Base-by-base conservation (phyloP, 257 asterid genomes). In the Perilla frutescens region DNA sequence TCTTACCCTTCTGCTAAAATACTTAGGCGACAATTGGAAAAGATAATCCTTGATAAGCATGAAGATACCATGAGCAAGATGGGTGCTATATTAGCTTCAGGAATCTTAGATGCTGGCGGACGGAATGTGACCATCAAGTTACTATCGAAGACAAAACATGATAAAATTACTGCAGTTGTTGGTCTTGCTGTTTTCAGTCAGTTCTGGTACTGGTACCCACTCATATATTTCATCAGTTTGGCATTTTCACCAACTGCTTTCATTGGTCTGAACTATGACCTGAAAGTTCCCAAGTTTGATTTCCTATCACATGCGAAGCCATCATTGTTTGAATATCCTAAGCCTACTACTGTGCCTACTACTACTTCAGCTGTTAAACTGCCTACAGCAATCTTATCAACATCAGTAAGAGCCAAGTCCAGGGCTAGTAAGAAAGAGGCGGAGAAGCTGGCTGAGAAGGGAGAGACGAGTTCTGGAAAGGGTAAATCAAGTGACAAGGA, bases 121-220 rank as follows among this genome's bases (percentile, higher is more conserved):
- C 80, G 97, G 96, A 93, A 93, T 49, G 98, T 93, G 75, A 78
- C 96, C 4, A 88, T 93, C 72, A 90, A 87, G 83, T 81, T 93
- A 61, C 94, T 93, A 66, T 93, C 98, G 0, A 89, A 93, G 84
- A 83, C 92, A 0, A 93, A 93, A 73, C 97, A 93, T 50, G 96
- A 93, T 74, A 89, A 86, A 83, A 79, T 93, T 49, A 90, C 92
- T 34, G 97, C 98, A 40, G 88, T 93, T 39, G 91, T 95, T 70
- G 99, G 99, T 56, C 96, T 95, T 49, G 98, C 97, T 14, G 97
- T 95, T 73, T 95, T 95, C 85, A 94, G 91, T 70, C 97, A 94
- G 77, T 94, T 91, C 83, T 91, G 99, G 99, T 94, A 91, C 70
- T 92, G 99, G 99, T 92, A 95, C 73, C 99, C 99, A 5, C 99